Evolutionary conservation across 805 yeast species (phyloP), one percentile per base, ranked within the genome.

Genomic region (Starmerella khaoyaiensis): DNA sequence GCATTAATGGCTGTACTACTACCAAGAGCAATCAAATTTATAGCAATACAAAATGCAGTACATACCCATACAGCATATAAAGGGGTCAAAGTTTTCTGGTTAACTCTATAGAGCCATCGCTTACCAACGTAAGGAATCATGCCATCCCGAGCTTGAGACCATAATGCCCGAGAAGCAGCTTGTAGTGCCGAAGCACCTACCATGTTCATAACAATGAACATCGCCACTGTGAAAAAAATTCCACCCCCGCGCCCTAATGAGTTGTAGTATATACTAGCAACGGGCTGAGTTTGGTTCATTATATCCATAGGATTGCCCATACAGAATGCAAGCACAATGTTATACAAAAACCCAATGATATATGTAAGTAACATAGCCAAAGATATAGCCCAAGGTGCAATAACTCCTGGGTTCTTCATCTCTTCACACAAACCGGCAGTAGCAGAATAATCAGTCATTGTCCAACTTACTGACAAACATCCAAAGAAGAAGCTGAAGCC

Each of bases 361-460:
- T 50, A 53, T 23, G 60, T 57, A 33, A 54, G 47, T 3, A 42
- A 30, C 52, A 50, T 48, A 10, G 76, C 73, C 9, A 70, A 60
- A 6, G 72, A 62, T 35, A 74, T 73, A 8, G 79, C 80, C 41
- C 67, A 53, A 15, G 80, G 79, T 7, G 75, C 71, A 22, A 67
- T 61, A 39, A 57, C 60, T 11, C 69, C 69, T 15, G 80, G 77
- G 41, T 67, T 62, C 39, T 63, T 60, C 40, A 72, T 67, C 50
- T 77, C 84, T 57, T 76, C 86, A n/a, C 79, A 66, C 42, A 77
- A 60, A 50, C 78, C 83, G 61, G 76, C 77, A 0, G 83, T 79
- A 17, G 79, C 72, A 52, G 77, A 83, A 51, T 74, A 78, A 18
- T 82, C 83, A 31, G 77, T 68, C 81, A 77, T 75, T 26, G 77